Conservation (phyloP, 2,329 filamentous ascomycete genomes). For the Talaromyces sp. region DNA sequence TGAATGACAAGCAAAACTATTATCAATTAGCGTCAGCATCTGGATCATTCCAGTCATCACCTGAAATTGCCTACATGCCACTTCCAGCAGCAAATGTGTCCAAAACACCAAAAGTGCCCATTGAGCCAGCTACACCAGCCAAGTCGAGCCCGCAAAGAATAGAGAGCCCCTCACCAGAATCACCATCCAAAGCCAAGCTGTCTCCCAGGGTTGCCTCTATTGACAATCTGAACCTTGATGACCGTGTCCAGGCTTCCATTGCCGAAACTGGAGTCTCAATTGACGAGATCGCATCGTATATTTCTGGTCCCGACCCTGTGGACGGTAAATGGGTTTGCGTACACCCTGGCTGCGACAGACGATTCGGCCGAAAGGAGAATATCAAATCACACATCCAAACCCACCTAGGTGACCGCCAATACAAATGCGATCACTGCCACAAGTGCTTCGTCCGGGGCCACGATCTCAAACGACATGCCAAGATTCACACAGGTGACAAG, state of each 20-base stretch:
- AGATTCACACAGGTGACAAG: constrained; percentile 95
- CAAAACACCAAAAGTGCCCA: constrained; percentile 25
- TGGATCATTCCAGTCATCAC: constrained; percentile 48
- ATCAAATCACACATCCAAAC: constrained; percentile 98
- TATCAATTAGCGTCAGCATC: constrained; percentile 36
- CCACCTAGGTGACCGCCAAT: constrained; percentile 92
- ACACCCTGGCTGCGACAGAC: constrained; percentile 75
- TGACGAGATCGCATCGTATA: constrained; percentile 75
- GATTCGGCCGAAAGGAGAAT: constrained; percentile 96
- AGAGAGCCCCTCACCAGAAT: constrained; percentile 13
- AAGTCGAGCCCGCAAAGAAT: constrained; percentile 17
- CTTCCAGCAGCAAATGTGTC: constrained; percentile 18
- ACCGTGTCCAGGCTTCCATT: constrained; percentile 56
- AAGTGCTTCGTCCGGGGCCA: constrained; percentile 97
- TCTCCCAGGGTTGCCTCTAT: constrained; percentile 41
- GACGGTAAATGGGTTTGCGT: constrained; percentile 75
- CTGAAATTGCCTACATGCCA: constrained; percentile 45
- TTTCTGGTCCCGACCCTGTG: constrained; percentile 63
- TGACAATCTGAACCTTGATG: constrained; percentile 45
- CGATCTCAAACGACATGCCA: constrained; percentile 92
- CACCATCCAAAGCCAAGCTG: constrained; percentile 29
- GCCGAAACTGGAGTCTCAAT: constrained; percentile 77
- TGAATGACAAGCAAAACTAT: constrained; percentile 1
- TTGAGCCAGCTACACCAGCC: constrained; percentile 21
- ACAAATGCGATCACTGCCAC: constrained; percentile 83